A percentile compares a stretch with the other conserved stretches of the same genome.
phyloP scores from a whole-genome alignment of 164 flowering plant genomes.

The Echeveria elegans region DNA sequence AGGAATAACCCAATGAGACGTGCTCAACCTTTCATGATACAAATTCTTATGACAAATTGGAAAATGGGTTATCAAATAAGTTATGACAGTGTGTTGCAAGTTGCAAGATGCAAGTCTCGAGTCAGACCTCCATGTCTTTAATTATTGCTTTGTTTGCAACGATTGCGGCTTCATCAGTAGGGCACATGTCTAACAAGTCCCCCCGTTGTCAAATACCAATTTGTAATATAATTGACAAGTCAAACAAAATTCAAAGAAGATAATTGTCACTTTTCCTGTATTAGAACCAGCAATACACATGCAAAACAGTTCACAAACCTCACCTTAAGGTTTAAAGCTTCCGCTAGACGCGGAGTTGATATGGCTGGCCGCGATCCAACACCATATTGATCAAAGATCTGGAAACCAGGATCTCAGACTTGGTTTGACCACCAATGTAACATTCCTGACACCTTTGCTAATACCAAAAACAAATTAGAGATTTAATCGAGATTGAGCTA shows the following conservation, averaged over 20 bases:
- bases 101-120: no score
- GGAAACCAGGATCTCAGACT: constrained; percentile 7
- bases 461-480: no score
- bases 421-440: not conserved
- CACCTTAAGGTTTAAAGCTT: constrained; percentile 76
- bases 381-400: constrained; percentile 94
- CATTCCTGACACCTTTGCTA: not conserved
- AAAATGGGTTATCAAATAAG: not conserved
- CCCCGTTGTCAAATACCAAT: constrained; percentile 84
- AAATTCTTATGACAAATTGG: not conserved
- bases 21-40: not conserved
- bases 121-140: constrained; percentile 98
- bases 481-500: not conserved
- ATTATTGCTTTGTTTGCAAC: constrained; percentile 74
- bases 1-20: not conserved
- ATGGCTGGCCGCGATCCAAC: constrained; percentile 50
- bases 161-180: constrained; percentile 75
- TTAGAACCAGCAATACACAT: not conserved
- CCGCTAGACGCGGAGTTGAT: constrained; percentile 52
- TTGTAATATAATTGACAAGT: constrained; percentile 25
- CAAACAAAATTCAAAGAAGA: not conserved
- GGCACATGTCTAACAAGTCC: constrained; percentile 84
- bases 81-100: not conserved
- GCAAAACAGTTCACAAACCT: not conserved
- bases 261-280: not conserved